phyloP scores from a whole-genome alignment of 176 grass and related monocot genomes.

The Oryza glumipatula region DNA sequence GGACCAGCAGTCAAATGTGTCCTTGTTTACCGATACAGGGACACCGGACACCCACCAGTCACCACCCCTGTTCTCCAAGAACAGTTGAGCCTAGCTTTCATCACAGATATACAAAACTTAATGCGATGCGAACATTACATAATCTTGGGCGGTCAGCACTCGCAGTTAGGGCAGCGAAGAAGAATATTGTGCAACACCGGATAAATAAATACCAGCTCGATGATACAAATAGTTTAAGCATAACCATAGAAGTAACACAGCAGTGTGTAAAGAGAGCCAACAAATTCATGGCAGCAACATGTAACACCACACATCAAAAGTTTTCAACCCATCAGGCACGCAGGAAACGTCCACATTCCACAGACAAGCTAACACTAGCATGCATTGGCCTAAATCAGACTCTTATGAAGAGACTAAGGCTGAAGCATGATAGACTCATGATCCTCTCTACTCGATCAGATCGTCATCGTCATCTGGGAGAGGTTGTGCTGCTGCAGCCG shows the following conservation, averaged over 20 bases:
- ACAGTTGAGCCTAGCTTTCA: too few relatives aligned
- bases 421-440: conserved; percentile 27
- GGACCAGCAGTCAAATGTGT: too few relatives aligned
- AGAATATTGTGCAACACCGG: background rate
- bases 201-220: background rate
- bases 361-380: conserved; percentile 15
- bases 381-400: conserved; percentile 40
- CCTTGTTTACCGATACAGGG: too few relatives aligned
- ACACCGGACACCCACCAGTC: too few relatives aligned
- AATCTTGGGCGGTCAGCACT: too few relatives aligned
- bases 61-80: too few relatives aligned
- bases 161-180: background rate
- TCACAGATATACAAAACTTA: too few relatives aligned
- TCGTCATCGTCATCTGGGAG: conserved; percentile 88
- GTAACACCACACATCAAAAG: conserved; percentile 42
- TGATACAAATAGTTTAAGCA: background rate
- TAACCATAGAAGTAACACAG: conserved; percentile 29
- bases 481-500: conserved; percentile 64
- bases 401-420: conserved; percentile 29
- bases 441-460: conserved; percentile 65
- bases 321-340: conserved; percentile 14
- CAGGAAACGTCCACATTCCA: conserved; percentile 10
- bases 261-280: conserved; percentile 29
- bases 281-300: conserved; percentile 48
- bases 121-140: too few relatives aligned